Evolutionary conservation across 148 eudicot species (phyloP), one percentile per base, ranked within the genome.

Genomic region (Silene uniflora): DNA sequence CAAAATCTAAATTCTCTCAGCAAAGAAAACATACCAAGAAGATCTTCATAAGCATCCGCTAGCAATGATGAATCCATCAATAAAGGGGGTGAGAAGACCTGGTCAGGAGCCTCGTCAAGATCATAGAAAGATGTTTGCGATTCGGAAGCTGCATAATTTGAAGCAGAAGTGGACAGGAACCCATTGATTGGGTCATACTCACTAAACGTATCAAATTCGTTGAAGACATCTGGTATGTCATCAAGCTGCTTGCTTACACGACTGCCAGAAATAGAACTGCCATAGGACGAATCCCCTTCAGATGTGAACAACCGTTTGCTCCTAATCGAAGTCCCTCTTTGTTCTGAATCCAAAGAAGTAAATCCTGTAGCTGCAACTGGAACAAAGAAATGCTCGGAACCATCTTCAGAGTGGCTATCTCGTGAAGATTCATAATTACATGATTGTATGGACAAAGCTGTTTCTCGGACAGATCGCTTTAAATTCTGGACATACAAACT

Each of bases 381-480:
- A 68, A 89, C 88, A 84, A 95, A 95, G 88, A 82, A 95, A 86
- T 92, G 97, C 79, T 92, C 98, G n/a, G 93, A 90, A 75, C 96
- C 86, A 83, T 95, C 98, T 84, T 92, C 93, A 77, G 97, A 92
- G 68, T 78, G 91, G 83, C 87, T 90, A 67, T 95, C 98, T 73
- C 88, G 89, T 66, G 93, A 88, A 69, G 88, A 81, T 67, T 87
- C 97, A 62, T 72, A 80, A 72, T 85, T 87, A 84, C 87, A 88
- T 17, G 91, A 77, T 75, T 83, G 88, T 61, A 82, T 79, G 32
- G 89, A 83, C 80, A 95, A 82, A 67, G 98, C 98, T n/a, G 96
- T 97, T 87, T 95, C 98, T 86, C 98, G 89, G 78, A 95, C 97
- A 77, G 97, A 92, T 58, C 88, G 91, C 86, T 88, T 95, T 69